Conservation (phyloP, 805 yeast genomes). For the Pichia nanzhaoensis region DNA sequence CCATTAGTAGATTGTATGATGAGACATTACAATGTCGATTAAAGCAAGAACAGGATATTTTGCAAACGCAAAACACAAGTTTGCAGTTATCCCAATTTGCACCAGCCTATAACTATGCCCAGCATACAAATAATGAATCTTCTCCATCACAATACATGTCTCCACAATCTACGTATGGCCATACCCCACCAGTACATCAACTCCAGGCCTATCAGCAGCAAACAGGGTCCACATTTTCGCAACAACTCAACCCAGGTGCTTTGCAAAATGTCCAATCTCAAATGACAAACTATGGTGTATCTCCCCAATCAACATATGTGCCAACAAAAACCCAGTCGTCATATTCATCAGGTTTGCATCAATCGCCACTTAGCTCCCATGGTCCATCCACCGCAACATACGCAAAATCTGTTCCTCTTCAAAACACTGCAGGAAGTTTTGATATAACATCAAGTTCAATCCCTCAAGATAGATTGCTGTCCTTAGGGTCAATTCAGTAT, state of each 20-base stretch:
- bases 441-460: too few species aligned
- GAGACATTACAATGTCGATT: slow-evolving; percentile 56
- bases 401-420: too few species aligned
- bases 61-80: slow-evolving; percentile 1
- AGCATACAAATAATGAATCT: neutral
- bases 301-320: neutral
- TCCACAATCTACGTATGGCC: slow-evolving; percentile 7
- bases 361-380: too few species aligned
- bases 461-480: neutral
- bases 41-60: slow-evolving; percentile 19
- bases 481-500: neutral
- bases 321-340: neutral
- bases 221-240: neutral
- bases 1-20: slow-evolving; percentile 72
- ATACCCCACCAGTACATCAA: slow-evolving; percentile 4
- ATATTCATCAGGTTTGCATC: neutral
- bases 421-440: too few species aligned
- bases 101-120: neutral
- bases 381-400: too few species aligned
- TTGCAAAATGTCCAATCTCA: neutral
- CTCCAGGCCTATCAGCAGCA: slow-evolving; percentile 1
- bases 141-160: slow-evolving; percentile 3
- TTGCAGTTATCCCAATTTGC: too few species aligned
- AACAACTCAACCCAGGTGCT: neutral
- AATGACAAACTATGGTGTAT: neutral